phyloP scores from a whole-genome alignment of 768 basidiomycete genomes.

The Suillus subaureus region DNA sequence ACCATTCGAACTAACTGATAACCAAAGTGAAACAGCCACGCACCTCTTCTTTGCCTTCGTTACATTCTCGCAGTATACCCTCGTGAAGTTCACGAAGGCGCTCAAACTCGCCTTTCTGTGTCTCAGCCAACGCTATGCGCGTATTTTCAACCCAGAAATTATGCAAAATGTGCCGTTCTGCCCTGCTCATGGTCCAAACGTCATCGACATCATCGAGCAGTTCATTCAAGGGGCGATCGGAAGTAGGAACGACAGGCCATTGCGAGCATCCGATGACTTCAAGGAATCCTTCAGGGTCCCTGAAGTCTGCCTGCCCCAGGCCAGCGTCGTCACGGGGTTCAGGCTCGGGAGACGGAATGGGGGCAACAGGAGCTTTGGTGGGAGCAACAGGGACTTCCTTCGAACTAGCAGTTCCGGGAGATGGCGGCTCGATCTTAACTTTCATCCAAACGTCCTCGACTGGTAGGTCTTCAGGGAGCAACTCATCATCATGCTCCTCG shows the following conservation, averaged over 20 bases:
- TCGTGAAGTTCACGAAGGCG: constrained; percentile 41
- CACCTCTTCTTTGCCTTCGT: constrained; percentile 58
- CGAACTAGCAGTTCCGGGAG: neutral
- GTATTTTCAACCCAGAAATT: constrained; percentile 50
- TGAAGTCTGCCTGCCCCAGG: constrained; percentile 17
- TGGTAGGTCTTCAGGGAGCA: constrained; percentile 10
- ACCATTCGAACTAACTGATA: neutral
- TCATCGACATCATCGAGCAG: constrained; percentile 36
- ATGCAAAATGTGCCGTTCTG: constrained; percentile 50
- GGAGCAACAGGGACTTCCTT: neutral
- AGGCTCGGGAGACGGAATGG: neutral
- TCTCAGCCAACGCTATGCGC: constrained; percentile 31
- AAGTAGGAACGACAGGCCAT: constrained; percentile 41
- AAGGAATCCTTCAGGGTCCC: constrained; percentile 39
- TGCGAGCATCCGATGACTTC: constrained; percentile 33
- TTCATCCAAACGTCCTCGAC: constrained; percentile 37
- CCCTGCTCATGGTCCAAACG: constrained; percentile 57
- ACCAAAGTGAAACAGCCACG: constrained; percentile 13
- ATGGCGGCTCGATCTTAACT: neutral
- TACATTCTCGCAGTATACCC: constrained; percentile 38
- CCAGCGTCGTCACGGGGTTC: neutral
- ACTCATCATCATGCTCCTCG: constrained; percentile 17
- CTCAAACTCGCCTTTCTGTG: constrained; percentile 45
- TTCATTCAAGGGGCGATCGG: constrained; percentile 38
- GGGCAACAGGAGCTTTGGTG: neutral